Conservation (phyloP, 768 basidiomycete species). For the Pulveroboletus sp. region DNA sequence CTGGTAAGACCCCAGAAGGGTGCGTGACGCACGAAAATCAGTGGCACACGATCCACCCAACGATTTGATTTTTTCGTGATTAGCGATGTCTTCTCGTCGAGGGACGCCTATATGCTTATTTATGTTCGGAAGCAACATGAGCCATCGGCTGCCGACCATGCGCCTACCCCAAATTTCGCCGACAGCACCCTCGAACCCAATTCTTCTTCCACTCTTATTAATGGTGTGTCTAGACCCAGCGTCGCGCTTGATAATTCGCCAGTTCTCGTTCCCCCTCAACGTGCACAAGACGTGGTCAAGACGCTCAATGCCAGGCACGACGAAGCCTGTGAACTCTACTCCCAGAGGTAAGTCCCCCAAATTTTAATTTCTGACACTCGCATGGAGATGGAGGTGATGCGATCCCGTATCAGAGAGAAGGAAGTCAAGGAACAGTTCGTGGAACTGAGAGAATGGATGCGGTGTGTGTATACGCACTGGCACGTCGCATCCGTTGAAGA, state of each 20-base stretch:
- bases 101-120: constrained; percentile 94
- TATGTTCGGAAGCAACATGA: constrained; percentile 54
- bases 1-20: constrained; percentile 48
- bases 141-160: constrained; percentile 11
- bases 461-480: constrained; percentile 64
- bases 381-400: constrained; percentile 14
- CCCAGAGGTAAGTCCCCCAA: constrained; percentile 39
- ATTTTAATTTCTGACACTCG: constrained; percentile 11
- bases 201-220: constrained; percentile 15
- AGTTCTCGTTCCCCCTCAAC: constrained; percentile 47
- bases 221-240: constrained; percentile 17
- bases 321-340: constrained; percentile 47
- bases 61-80: constrained; percentile 20
- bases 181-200: constrained; percentile 15
- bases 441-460: constrained; percentile 49
- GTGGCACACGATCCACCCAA: constrained; percentile 33
- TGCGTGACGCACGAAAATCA: constrained; percentile 74
- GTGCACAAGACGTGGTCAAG: constrained; percentile 52
- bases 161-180: constrained; percentile 13
- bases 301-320: constrained; percentile 54
- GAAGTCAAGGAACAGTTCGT: constrained; percentile 43
- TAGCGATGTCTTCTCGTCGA: constrained; percentile 59
- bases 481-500: constrained; percentile 42
- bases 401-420: constrained; percentile 38
- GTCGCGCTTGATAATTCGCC: constrained; percentile 9